Percentiles rank a stretch among this genome's conserved stretches.
Evolutionary conservation across 129 eudicot species (phyloP).

Genomic region (Kitagawia praeruptora): DNA sequence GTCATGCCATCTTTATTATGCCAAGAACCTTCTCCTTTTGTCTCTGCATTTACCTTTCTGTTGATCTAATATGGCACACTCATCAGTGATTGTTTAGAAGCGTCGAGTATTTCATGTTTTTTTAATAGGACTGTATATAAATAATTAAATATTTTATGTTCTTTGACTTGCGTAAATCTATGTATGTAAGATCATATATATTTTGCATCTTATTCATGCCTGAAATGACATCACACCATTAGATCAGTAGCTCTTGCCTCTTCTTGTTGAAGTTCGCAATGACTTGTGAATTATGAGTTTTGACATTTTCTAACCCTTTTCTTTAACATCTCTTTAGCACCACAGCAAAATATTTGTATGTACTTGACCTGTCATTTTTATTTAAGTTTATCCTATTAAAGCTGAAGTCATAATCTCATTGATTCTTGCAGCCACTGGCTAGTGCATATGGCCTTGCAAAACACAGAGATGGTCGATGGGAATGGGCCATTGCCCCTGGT

Average conservation of each 20-base stretch:
- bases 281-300: background rate
- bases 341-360: background rate
- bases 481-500: constrained; percentile 99
- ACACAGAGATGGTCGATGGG: constrained; percentile 99
- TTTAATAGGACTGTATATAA: background rate
- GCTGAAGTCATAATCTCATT: background rate
- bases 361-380: background rate
- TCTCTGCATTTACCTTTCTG: background rate
- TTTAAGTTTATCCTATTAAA: background rate
- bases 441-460: constrained; percentile 97
- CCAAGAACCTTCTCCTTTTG: background rate
- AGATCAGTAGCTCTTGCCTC: background rate
- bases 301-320: background rate
- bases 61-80: background rate
- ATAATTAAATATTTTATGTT: background rate
- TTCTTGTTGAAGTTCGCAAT: background rate
- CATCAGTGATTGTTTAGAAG: background rate
- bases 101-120: background rate
- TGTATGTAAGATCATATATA: background rate
- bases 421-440: constrained; percentile 60
- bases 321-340: background rate
- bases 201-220: background rate
- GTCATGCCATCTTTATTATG: background rate
- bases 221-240: background rate
- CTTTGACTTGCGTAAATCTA: background rate